Conservation (phyloP, 2,329 filamentous ascomycete genomes). For the Colletotrichum incanum region DNA sequence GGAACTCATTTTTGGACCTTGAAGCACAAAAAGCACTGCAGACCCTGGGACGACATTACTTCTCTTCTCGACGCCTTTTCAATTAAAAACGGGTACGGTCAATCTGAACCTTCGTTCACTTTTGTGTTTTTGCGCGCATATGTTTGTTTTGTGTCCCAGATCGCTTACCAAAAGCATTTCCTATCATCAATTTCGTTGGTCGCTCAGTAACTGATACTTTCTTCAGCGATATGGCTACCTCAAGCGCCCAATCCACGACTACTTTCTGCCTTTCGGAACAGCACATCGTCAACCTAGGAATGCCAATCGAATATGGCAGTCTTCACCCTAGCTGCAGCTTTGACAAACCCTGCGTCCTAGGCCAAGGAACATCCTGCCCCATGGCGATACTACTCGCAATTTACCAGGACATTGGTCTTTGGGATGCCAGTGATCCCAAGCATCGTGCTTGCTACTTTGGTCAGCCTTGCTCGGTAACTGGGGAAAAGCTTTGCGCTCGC, state of each 20-base stretch:
- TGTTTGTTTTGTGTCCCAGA: no score
- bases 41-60: no score
- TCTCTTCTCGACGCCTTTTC: neutral
- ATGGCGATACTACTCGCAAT: neutral
- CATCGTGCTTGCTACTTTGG: slow-evolving; percentile 16
- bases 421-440: slow-evolving; percentile 26
- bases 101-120: neutral
- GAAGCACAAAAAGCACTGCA: neutral
- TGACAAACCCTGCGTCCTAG: neutral
- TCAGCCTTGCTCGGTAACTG: neutral
- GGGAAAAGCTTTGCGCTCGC: slow-evolving; percentile 2
- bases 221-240: neutral
- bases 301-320: neutral
- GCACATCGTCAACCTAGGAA: neutral
- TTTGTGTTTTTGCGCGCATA: neutral
- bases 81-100: neutral
- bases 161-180: neutral
- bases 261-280: neutral
- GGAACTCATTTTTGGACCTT: neutral
- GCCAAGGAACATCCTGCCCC: slow-evolving; percentile 1
- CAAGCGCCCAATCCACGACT: no score
- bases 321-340: neutral
- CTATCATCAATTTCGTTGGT: neutral
- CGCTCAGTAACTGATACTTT: neutral
- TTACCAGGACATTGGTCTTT: slow-evolving; percentile 7